Evolutionary conservation across 192 early-diverging fungal genomes (phyloP).

Genomic region (Coemansia sp.): DNA sequence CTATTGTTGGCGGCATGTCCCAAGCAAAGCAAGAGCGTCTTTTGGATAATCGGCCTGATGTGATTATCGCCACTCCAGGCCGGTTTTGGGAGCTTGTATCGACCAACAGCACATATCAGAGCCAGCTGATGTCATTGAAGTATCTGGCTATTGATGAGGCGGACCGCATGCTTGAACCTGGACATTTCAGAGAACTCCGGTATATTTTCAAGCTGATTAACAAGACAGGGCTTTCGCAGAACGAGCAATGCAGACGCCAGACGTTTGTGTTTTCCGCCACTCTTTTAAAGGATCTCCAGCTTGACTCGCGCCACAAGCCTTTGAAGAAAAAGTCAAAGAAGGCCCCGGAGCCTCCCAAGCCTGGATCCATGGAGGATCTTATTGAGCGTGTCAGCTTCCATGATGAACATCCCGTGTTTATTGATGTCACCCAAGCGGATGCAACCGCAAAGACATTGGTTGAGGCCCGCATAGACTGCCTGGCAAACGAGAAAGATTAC

Average conservation of each 20-base stretch:
- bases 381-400: slow-evolving; percentile 73
- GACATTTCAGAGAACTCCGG: slow-evolving; percentile 73
- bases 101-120: slow-evolving; percentile 61
- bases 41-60: slow-evolving; percentile 63
- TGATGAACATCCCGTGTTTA: slow-evolving; percentile 69
- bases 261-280: slow-evolving; percentile 96
- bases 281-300: slow-evolving; percentile 57
- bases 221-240: slow-evolving; percentile 20
- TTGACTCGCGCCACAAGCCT: slow-evolving; percentile 22
- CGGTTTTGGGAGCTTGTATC: slow-evolving; percentile 68
- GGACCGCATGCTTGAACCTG: slow-evolving; percentile 79
- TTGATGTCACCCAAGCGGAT: slow-evolving; percentile 70
- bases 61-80: slow-evolving; percentile 82
- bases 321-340: slow-evolving; percentile 29
- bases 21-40: slow-evolving; percentile 85
- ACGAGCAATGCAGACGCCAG: slow-evolving; percentile 58
- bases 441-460: slow-evolving; percentile 69
- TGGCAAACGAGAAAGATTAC: slow-evolving; percentile 78
- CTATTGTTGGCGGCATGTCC: slow-evolving; percentile 94
- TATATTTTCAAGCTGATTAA: slow-evolving; percentile 60
- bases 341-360: slow-evolving; percentile 21
- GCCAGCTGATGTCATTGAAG: slow-evolving; percentile 59
- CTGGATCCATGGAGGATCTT: slow-evolving; percentile 68
- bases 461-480: slow-evolving; percentile 86
- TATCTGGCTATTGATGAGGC: slow-evolving; percentile 85